Evolutionary conservation across 495 filamentous ascomycete species (phyloP).

Genomic region (Neohortaea acidophila): DNA sequence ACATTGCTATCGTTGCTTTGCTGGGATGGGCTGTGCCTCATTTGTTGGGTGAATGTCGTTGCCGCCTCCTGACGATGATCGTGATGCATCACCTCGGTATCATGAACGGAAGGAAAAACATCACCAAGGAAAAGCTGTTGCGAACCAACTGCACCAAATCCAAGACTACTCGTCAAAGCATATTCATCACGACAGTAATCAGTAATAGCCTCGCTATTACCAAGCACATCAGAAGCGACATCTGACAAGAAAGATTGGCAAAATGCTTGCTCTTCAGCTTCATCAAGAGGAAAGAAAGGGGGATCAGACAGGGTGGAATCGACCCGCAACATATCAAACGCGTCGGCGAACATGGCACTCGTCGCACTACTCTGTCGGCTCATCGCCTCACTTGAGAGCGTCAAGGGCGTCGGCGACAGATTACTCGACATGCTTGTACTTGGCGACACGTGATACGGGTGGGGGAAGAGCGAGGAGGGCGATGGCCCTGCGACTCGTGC

Average conservation of each 20-base stretch:
- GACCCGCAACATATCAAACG: slow-evolving; percentile 22
- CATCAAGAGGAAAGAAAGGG: slow-evolving; percentile 5
- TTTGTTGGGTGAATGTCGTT: neutral
- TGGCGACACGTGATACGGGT: slow-evolving; percentile 5
- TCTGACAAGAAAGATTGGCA: slow-evolving; percentile 1
- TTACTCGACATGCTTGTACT: slow-evolving; percentile 15
- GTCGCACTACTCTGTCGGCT: slow-evolving; percentile 23
- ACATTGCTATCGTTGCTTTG: slow-evolving; percentile 2
- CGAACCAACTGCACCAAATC: slow-evolving; percentile 5
- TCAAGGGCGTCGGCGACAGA: slow-evolving; percentile 6
- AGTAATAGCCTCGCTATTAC: slow-evolving; percentile 5
- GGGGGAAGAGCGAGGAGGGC: slow-evolving; percentile 4
- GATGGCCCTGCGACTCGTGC: too few species aligned
- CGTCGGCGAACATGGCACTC: slow-evolving; percentile 10
- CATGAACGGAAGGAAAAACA: slow-evolving; percentile 1
- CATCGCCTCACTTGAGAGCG: slow-evolving; percentile 15
- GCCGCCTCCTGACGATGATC: slow-evolving; percentile 1
- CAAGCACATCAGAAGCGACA: slow-evolving; percentile 2
- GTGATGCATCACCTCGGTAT: neutral
- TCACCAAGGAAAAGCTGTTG: slow-evolving; percentile 12
- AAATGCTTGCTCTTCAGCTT: slow-evolving; percentile 7
- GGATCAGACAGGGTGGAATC: slow-evolving; percentile 19
- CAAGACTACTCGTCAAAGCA: slow-evolving; percentile 9
- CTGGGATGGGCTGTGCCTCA: slow-evolving; percentile 7
- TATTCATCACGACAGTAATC: slow-evolving; percentile 4